Evolutionary conservation across 306 rosid genomes (phyloP), one percentile per base, ranked within the genome.

Genomic region (Lupinus albus): DNA sequence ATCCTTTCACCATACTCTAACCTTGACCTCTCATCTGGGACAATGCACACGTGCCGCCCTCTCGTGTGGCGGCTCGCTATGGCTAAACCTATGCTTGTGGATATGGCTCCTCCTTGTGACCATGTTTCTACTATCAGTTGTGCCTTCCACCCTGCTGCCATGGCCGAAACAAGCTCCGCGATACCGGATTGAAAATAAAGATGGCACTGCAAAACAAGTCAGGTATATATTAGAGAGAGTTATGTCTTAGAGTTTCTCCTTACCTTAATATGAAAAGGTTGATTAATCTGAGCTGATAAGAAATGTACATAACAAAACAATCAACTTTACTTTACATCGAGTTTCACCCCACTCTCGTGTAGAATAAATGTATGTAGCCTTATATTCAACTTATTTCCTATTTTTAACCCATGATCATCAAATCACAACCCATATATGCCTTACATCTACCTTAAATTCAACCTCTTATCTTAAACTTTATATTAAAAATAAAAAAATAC

Each of bases 141-240:
- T 0, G 98, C 87, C 42, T 86, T 93, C 98, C 98, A 88, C 4
- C 98, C 98, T 2, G 95, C 98, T 6, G 96, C 97, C 96, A 89
- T 93, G 50, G 98, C 96, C 1, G 98, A 82, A 18, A 89, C 67
- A 0, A 93, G 77, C 83, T 93, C 98, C 11, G 98, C 86, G 3
- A 79, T 90, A 4, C 98, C 95, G 0, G 91, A 89, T 76, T 84
- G 91, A 0, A 50, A 57, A 48, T 32, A 75, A 6, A 79, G 48
- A 70, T 80, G 76, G 13, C 92, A 92, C 95, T 89, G 78, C 58
- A 9, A 12, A 60, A 84, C 45, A 48, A 36, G 2, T 15, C 17
- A 16, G 5, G 14, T 13, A 9, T 0, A 14, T 35, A n/a, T 53
- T 5, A 68, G 44, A 49, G 11, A 18, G 3, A 10, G 20, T 3